Base-by-base conservation (phyloP, 202 grass and related monocot species). In the Elaeis oleifera region DNA sequence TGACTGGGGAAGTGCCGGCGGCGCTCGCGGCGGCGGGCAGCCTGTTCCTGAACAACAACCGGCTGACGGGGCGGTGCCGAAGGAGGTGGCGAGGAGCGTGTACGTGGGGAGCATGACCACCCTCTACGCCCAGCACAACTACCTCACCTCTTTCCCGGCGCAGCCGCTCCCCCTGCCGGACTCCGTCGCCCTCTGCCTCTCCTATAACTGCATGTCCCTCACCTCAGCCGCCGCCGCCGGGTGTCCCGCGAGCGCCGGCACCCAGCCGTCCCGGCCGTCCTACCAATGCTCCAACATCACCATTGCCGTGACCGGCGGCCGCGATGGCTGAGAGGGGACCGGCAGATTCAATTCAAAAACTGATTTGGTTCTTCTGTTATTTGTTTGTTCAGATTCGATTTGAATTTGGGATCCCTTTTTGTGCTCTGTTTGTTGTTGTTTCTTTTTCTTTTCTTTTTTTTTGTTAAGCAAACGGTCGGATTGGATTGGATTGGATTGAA, bases 171-270 rank as follows among this genome's bases (percentile, higher is more conserved):
- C 64, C 60, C 63, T 88, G 56, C 89, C 89, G n/a, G 84, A 84
- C 23, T 92, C 89, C 17, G 75, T 71, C 13, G 74, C 89, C 54
- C 70, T 92, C 1, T 92, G 89, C 73, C 89, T 92, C 23, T 87
- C 89, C 0, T 92, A 92, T 73, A 92, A 92, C 65, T 92, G 89
- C 77, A 84, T 92, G 84, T 80, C 75, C 39, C 71, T 88, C 9
- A 71, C 84, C 24, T 78, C 71, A 0, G 62, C 71, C 0, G 50
- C 78, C 2, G 70, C 81, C 44, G 78, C 72, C 22, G 83, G 83
- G 0, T 92, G 89, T 74, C 89, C 88, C 29, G 54, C 63, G 58
- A 79, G 83, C 50, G 89, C 77, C 4, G 89, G 89, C 9, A 77
- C 89, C 5, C 68, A 88, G 16, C 80, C 83, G 67, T 72, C 89